A percentile compares a stretch with the other conserved stretches of the same genome.
Conservation (phyloP, 306 rosid species). For the Psophocarpus tetragonolobus region DNA sequence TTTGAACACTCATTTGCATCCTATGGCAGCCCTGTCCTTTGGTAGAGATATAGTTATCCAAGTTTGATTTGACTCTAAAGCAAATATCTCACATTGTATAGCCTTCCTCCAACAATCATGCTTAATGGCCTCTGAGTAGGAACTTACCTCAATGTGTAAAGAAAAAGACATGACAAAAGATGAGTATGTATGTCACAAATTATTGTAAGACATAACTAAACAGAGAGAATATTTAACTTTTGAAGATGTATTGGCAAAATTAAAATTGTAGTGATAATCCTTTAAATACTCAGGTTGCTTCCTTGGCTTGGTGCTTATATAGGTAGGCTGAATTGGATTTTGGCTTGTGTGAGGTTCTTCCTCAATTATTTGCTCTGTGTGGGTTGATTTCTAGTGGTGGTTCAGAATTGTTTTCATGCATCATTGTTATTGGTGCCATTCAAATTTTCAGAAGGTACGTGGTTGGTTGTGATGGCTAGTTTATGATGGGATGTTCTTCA, state of each 20-base stretch:
- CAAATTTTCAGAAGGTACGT: no score
- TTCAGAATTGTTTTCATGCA: no score
- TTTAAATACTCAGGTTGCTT: no score
- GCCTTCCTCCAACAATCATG: no score
- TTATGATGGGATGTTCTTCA: no score
- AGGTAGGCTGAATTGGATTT: no score
- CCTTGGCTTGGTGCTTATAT: no score
- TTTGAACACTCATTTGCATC: background rate
- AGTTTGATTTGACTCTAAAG: background rate
- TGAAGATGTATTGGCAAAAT: background rate
- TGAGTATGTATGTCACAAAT: background rate
- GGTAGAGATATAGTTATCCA: background rate
- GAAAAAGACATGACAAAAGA: background rate
- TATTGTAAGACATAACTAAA: background rate
- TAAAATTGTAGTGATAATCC: background rate
- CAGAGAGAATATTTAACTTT: background rate
- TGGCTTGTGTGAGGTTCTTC: no score
- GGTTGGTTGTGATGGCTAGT: no score
- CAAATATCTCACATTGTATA: background rate
- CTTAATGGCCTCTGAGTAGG: background rate
- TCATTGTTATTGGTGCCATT: no score
- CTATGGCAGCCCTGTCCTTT: background rate
- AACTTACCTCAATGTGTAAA: background rate
- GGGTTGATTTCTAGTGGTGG: no score
- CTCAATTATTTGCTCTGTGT: no score